Percentiles rank a stretch among this genome's conserved stretches.
Evolutionary conservation across 1,284 basidiomycete species (phyloP).

Genomic region (Ustilago nuda): DNA sequence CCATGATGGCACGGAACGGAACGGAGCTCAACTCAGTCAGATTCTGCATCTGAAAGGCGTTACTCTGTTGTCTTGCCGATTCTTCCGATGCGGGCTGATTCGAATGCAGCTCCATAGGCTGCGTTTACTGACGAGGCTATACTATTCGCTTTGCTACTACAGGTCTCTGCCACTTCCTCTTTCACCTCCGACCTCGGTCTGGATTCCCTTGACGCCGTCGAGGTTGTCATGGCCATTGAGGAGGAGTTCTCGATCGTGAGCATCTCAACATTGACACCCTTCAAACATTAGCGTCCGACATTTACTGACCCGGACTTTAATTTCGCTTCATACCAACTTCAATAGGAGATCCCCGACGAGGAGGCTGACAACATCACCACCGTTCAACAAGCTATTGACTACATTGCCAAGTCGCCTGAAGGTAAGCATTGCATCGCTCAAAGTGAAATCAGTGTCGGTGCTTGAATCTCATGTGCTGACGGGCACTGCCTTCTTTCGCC

Average conservation of each 20-base stretch:
- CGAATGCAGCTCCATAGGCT: no score
- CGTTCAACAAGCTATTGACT: slow-evolving; percentile 95
- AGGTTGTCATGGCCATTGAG: slow-evolving; percentile 99
- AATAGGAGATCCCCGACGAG: slow-evolving; percentile 92
- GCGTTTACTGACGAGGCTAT: slow-evolving; percentile 12
- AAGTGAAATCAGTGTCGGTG: neutral
- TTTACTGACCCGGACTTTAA: neutral
- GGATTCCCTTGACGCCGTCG: slow-evolving; percentile 96
- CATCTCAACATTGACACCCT: neutral
- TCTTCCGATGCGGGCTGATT: no score
- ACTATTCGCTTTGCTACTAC: slow-evolving; percentile 2
- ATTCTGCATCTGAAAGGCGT: no score
- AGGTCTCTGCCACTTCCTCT: slow-evolving; percentile 81
- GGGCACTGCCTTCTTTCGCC: neutral
- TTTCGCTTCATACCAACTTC: neutral
- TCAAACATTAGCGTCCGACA: neutral
- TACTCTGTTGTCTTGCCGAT: no score
- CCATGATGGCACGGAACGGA: neutral
- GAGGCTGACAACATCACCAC: slow-evolving; percentile 98
- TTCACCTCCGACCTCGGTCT: slow-evolving; percentile 91
- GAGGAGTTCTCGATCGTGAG: slow-evolving; percentile 77
- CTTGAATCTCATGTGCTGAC: neutral
- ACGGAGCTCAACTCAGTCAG: neutral
- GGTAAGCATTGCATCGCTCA: slow-evolving; percentile 67
- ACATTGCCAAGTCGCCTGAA: slow-evolving; percentile 93